phyloP scores from a whole-genome alignment of 225 moss, liverwort and hornwort genomes.

The Neckera pumila region DNA sequence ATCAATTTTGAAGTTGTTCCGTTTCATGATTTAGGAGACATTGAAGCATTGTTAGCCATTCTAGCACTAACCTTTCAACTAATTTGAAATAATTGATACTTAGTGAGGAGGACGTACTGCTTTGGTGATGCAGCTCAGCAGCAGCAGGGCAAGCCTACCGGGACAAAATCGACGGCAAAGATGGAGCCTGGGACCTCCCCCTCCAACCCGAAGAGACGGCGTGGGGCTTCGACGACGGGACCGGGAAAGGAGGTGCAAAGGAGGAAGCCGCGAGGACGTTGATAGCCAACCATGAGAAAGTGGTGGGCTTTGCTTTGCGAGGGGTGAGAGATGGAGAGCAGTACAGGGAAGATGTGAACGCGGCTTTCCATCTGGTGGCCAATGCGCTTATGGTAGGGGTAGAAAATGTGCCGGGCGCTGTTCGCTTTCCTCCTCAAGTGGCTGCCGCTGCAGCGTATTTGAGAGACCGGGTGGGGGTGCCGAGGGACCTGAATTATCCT shows the following conservation, averaged over 20 bases:
- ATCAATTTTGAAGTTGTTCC: no score
- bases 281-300: slow-evolving; percentile 43
- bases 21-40: background rate
- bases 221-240: slow-evolving; percentile 82
- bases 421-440: slow-evolving; percentile 29
- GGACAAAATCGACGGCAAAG: slow-evolving; percentile 49
- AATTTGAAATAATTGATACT: background rate
- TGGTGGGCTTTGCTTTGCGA: slow-evolving; percentile 41
- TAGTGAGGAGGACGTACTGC: background rate
- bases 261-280: slow-evolving; percentile 59
- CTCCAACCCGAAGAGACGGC: slow-evolving; percentile 64
- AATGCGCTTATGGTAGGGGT: slow-evolving; percentile 51
- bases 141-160: slow-evolving; percentile 46
- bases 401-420: slow-evolving; percentile 12
- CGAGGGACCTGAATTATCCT: slow-evolving; percentile 64
- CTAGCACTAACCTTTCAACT: background rate
- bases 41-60: background rate
- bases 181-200: slow-evolving; percentile 75
- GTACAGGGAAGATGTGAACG: slow-evolving; percentile 31
- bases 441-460: slow-evolving; percentile 54
- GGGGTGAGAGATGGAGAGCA: slow-evolving; percentile 20
- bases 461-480: slow-evolving; percentile 57
- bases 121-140: slow-evolving; percentile 6
- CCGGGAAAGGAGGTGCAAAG: slow-evolving; percentile 39
- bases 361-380: slow-evolving; percentile 50